Evolutionary conservation across 164 flowering plant genomes (phyloP), one percentile per base, ranked within the genome.

Genomic region (Euptelea pleiosperma): DNA sequence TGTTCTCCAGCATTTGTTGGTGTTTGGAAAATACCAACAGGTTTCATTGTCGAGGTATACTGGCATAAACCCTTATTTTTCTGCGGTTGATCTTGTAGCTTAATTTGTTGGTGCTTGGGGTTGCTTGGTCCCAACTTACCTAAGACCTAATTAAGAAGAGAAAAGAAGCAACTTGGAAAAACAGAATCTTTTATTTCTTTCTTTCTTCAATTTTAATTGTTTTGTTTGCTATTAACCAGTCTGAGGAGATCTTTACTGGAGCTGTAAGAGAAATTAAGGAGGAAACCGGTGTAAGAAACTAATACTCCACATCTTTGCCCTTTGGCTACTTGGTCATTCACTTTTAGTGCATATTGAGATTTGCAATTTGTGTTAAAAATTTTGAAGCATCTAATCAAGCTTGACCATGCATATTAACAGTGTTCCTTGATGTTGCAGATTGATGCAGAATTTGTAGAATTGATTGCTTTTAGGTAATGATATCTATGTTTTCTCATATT

Each of bases 211-310:
- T 34, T 39, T 54, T 36, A 21, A 24, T 40, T 49, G 33, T n/a
- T 45, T 40, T 25, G 52, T 51, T 25, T 3, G n/a, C 22, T 47
- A 22, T 50, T 62, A 36, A n/a, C 30, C 77, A 89, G 95, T 79
- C 87, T 3, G 95, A 91, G 67, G 98, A 91, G 76, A 85, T 91
- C 51, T 87, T 55, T 58, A 56, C 77, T 0, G 98, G 98, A 61
- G 98, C 78, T 41, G 80, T 89, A 22, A 74, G 96, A 75, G 98
- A 91, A 82, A 86, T 91, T 36, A 78, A 84, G 68, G 98, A 91
- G 60, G 98, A 91, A 81, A 91, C 96, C 11, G 96, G 96, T 55
- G 98, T 89, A 83, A 75, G 91, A 52, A 59, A 33, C 55, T n/a
- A 52, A 26, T 26, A 45, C 42, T 35, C 31, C 45, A 24, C 14